Evolutionary conservation across 2,329 filamentous ascomycete genomes (phyloP), one percentile per base, ranked within the genome.

Genomic region (Fusarium tupiense): DNA sequence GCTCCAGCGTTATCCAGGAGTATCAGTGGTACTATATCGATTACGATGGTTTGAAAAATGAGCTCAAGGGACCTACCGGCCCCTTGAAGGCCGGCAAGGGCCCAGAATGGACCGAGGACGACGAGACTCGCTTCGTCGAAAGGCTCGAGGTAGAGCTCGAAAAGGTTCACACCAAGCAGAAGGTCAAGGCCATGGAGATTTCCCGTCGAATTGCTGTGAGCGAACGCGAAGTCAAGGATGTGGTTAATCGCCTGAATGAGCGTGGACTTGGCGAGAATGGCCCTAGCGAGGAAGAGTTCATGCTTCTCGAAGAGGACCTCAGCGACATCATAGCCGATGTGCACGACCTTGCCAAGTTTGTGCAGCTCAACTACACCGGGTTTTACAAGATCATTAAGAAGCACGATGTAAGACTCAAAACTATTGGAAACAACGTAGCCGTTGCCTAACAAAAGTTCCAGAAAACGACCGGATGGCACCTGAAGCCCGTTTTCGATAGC

Each of bases 321-420:
- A 98, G 95, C 84, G 96, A 99, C 82, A 95, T 99, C 80, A 99
- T 99, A 82, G 96, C 96, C 77, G 96, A 99, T 80, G 96, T 99
- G 29, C 96, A 99, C 84, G 96, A 99, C 80, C 88, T 99, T 69
- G 95, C 96, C 83, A 98, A 98, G 85, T 99, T 98, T 82, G 97
- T 97, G 12, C 96, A 98, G 85, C 86, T 99, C 81, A 99, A 99
- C 85, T 99, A 99, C 82, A 98, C 96, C 2, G 96, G 96, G 10
- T 99, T 99, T 82, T 97, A 98, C 87, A 99, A 99, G 88, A 99
- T 99, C 74, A 98, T 99, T 84, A 99, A 99, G 88, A 99, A 99
- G 88, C 96, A 99, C 83, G 96, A 98, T 85, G 94, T 96, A 84
- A 77, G 93, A 72, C 43, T 33, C 57, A 29, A 17, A 20, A 20